Percentiles rank a stretch among this genome's conserved stretches.
Evolutionary conservation across 768 basidiomycete genomes (phyloP).

Genomic region (Tephrocybe sp.): DNA sequence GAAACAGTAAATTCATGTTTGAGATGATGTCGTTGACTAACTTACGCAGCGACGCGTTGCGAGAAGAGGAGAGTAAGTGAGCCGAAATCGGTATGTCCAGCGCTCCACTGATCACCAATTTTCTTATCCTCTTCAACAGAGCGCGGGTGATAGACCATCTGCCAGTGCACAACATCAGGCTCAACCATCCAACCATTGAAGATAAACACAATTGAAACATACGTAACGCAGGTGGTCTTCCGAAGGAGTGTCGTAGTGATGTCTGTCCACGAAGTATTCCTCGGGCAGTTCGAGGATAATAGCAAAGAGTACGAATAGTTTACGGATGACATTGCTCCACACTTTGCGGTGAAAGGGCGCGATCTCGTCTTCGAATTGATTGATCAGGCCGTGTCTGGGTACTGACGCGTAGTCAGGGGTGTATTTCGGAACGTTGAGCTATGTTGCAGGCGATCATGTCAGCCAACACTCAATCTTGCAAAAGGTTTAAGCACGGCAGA

Average conservation of each 20-base stretch:
- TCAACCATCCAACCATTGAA: neutral
- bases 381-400: constrained; percentile 24
- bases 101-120: constrained; percentile 42
- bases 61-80: constrained; percentile 38
- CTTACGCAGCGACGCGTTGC: constrained; percentile 20
- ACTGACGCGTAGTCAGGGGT: constrained; percentile 16
- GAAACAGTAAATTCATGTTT: neutral
- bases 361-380: constrained; percentile 27
- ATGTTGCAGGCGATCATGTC: neutral
- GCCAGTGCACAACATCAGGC: neutral
- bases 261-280: constrained; percentile 39
- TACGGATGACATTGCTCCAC: constrained; percentile 29
- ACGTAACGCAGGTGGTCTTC: constrained; percentile 36
- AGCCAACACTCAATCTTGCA: neutral
- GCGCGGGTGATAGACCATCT: constrained; percentile 39
- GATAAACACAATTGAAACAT: neutral
- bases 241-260: constrained; percentile 32
- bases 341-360: constrained; percentile 28
- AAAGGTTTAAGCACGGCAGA: neutral
- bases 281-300: constrained; percentile 48
- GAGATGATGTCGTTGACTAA: neutral
- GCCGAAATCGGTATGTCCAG: constrained; percentile 45
- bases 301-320: constrained; percentile 33
- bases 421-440: constrained; percentile 37
- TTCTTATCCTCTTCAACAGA: constrained; percentile 37